Evolutionary conservation across 2,329 filamentous ascomycete genomes (phyloP).

Genomic region (Neodidymelliopsis sp.): DNA sequence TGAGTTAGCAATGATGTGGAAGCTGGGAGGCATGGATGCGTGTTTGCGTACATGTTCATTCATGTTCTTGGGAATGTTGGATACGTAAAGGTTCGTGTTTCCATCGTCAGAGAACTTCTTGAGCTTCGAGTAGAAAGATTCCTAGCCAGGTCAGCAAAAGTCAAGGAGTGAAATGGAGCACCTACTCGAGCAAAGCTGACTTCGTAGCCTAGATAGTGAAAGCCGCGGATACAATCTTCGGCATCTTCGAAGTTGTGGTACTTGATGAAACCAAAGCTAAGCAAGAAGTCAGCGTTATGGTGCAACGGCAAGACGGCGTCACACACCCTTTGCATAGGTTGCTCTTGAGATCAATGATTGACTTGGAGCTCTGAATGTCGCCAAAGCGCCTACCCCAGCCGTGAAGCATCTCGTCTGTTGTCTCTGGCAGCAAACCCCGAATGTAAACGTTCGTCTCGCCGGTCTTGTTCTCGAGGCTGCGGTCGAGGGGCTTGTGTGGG

Average conservation of each 20-base stretch:
- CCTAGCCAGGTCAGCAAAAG: slow-evolving; percentile 49
- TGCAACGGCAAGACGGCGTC: background rate
- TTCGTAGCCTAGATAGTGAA: slow-evolving; percentile 94
- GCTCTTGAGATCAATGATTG: slow-evolving; percentile 94
- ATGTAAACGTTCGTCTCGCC: slow-evolving; percentile 99
- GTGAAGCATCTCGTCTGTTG: slow-evolving; percentile 87
- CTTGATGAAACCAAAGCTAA: slow-evolving; percentile 95
- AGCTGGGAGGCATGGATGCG: background rate
- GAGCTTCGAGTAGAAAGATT: slow-evolving; percentile 97
- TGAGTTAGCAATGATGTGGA: slow-evolving; percentile 21
- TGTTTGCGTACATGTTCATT: slow-evolving; percentile 77
- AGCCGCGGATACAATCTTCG: slow-evolving; percentile 94
- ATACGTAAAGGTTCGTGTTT: slow-evolving; percentile 97
- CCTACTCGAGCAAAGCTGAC: slow-evolving; percentile 92
- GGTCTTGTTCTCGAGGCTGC: slow-evolving; percentile 92
- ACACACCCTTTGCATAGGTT: slow-evolving; percentile 92
- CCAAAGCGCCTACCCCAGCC: slow-evolving; percentile 88
- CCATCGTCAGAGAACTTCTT: slow-evolving; percentile 90
- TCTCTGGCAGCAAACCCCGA: slow-evolving; percentile 92
- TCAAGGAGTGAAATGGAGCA: slow-evolving; percentile 18
- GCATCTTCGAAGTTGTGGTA: slow-evolving; percentile 88
- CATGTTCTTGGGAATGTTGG: slow-evolving; percentile 90
- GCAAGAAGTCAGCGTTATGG: slow-evolving; percentile 13
- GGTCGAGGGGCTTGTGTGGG: slow-evolving; percentile 87
- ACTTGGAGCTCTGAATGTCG: slow-evolving; percentile 94